Evolutionary conservation across 2,329 filamentous ascomycete species (phyloP).

Genomic region (Chrysoporthe deuterocubensis): DNA sequence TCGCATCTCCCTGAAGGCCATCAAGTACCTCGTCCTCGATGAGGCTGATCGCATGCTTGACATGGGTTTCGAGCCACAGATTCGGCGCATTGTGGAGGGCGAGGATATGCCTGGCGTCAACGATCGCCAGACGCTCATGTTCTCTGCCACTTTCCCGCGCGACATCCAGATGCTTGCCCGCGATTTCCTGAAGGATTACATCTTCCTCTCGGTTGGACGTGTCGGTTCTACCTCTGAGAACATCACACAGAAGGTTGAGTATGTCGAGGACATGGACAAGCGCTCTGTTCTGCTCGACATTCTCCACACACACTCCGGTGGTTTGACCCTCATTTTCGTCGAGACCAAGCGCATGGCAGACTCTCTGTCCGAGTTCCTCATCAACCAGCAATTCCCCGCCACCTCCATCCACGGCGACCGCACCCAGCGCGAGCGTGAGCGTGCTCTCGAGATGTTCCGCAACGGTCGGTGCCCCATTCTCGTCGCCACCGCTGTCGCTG

Average conservation of each 20-base stretch:
- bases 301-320: conserved; percentile 87
- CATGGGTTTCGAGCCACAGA: conserved; percentile 99
- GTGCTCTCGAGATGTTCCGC: conserved; percentile 96
- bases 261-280: conserved; percentile 95
- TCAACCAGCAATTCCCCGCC: conserved; percentile 97
- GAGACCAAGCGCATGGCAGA: conserved; percentile 99
- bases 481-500: conserved; percentile 95
- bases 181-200: conserved; percentile 98
- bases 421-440: conserved; percentile 98
- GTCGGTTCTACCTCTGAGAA: conserved; percentile 99
- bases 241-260: conserved; percentile 98
- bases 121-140: conserved; percentile 97
- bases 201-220: conserved; percentile 98
- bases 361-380: conserved; percentile 94
- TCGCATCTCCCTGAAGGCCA: conserved; percentile 95
- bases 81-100: conserved; percentile 95
- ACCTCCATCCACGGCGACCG: conserved; percentile 99
- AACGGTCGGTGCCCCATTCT: conserved; percentile 94
- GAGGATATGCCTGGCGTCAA: conserved; percentile 93
- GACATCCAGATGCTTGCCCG: conserved; percentile 99
- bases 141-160: conserved; percentile 97
- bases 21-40: conserved; percentile 98
- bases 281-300: conserved; percentile 97
- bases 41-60: conserved; percentile 99
- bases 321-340: conserved; percentile 95